A percentile compares a stretch with the other conserved stretches of the same genome.
phyloP scores from a whole-genome alignment of 2,329 filamentous ascomycete genomes.

The Cryphonectria parasitica region DNA sequence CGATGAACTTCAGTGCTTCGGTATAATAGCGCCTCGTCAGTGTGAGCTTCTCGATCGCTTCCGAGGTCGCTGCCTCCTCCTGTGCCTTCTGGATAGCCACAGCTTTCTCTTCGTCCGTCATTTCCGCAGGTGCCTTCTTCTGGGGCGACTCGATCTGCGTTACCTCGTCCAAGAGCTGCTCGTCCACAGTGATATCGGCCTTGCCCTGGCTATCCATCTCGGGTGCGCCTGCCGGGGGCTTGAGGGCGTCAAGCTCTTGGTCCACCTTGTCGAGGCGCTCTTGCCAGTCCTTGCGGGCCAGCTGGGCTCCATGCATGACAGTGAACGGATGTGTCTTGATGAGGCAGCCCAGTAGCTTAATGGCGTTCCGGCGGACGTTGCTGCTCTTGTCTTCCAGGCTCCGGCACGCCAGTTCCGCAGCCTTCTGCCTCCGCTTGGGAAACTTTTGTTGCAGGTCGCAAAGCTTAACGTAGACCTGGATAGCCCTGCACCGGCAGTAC shows the following conservation, averaged over 20 bases:
- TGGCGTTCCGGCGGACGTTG: slow-evolving; percentile 92
- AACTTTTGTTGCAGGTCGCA: slow-evolving; percentile 97
- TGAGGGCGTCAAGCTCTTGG: slow-evolving; percentile 76
- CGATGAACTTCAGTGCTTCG: slow-evolving; percentile 93
- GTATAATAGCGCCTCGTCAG: slow-evolving; percentile 87
- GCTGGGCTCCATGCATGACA: slow-evolving; percentile 84
- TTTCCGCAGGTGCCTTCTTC: slow-evolving; percentile 63
- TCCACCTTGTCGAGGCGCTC: slow-evolving; percentile 81
- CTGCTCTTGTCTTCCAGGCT: slow-evolving; percentile 98
- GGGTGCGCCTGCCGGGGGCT: slow-evolving; percentile 74
- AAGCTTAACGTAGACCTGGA: slow-evolving; percentile 90
- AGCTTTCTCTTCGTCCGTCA: slow-evolving; percentile 79
- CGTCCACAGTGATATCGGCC: slow-evolving; percentile 70
- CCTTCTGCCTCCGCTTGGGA: slow-evolving; percentile 85
- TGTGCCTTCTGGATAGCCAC: slow-evolving; percentile 77
- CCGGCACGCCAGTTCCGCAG: slow-evolving; percentile 81
- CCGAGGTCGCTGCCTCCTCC: slow-evolving; percentile 85
- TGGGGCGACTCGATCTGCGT: slow-evolving; percentile 74
- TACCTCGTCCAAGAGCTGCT: slow-evolving; percentile 81
- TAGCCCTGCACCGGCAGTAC: slow-evolving; percentile 87
- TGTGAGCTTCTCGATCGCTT: slow-evolving; percentile 85
- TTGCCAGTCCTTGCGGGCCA: slow-evolving; percentile 85
- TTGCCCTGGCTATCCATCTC: slow-evolving; percentile 68
- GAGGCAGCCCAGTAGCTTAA: slow-evolving; percentile 85
- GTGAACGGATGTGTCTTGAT: slow-evolving; percentile 95